Base-by-base conservation (phyloP, 371 early-diverging fungal genomes). In the Mortierella sp. region DNA sequence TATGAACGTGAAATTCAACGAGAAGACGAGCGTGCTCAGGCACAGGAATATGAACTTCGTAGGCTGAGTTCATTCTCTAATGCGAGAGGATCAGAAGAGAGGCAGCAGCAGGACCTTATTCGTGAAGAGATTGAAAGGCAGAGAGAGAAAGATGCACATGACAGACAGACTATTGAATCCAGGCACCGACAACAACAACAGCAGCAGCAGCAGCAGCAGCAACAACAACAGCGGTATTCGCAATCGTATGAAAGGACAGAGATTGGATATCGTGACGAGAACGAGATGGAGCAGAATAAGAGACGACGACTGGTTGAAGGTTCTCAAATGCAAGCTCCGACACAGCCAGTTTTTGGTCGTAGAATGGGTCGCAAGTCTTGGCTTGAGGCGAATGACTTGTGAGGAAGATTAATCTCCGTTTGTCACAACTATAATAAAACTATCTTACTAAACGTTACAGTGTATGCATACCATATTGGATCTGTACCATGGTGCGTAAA, bases 301-400 rank as follows among this genome's bases (percentile, higher is more conserved):
- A 31, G 61, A 26, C 42, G 12, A 17, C 53, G 61, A 31, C 12
- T 45, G 5, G 12, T 31, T 10, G 61, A 58, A 10, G 37, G 32
- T 13, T 5, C 3, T 34, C 57, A 57, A n/a, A 32, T 17, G 28
- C 54, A 23, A 23, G 19, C 29, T n/a, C 54, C n/a, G 42, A 22
- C 26, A 26, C 29, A 43, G 40, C 59, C 51, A 4, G 28, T 43
- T 23, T 34, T 42, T 31, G 42, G 58, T 29, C 64, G 51, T 32
- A 32, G 43, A 9, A 70, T 70, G 70, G 70, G 70, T 22, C 70
- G 70, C 64, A 70, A 64, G 58, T 70, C 70, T 8, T 70, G 70
- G 70, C 47, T 70, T 4, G 70, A 70, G 31, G 63, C 59, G 19
- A 70, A 70, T 40, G 70, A 70, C 22, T 53, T 70, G 49, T 70